Base-by-base conservation (phyloP, 1,139 yeast genomes). In the Yamadazyma diospyri region DNA sequence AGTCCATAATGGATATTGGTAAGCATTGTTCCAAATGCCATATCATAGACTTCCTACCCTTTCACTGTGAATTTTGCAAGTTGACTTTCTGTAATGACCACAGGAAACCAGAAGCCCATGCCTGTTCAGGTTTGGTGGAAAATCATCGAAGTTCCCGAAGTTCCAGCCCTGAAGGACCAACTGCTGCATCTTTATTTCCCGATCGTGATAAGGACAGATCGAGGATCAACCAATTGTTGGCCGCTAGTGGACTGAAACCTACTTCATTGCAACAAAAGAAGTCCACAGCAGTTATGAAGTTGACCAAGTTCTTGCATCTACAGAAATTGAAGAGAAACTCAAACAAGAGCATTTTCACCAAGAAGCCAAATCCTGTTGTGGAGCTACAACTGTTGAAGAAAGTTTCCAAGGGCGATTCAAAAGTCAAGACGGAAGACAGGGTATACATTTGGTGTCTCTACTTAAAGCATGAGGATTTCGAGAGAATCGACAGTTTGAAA, bases 31-130 rank as follows among this genome's bases (percentile, higher is more conserved):
- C 62, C 19, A 67, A 68, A 33, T 83, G 94, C 53, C 64, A 75
- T 32, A 76, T 72, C 45, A 54, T 81, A 5, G 94, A 83, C 48
- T 82, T 82, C 47, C 59, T 83, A 21, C 89, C 94, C 2, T 81
- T 77, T 53, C 64, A 61, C 24, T 83, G 94, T 53, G 70, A 69
- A 24, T 57, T 53, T 32, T 82, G 92, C 50, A 56, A 69, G 11
- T 52, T 57, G n/a, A 64, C 70, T 2, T 81, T 64, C 45, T 83
- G 94, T 51, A 59, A 72, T 2, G 63, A 68, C 19, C 92, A 82
- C 52, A 55, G 87, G 35, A 50, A 58, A 3, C 55, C 64, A 28
- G 74, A 68, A 25, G 45, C 55, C 9, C 84, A 78, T 46, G 52
- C 60, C 12, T 78, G 84, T 46, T 43, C 54, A 2, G 59, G 55